Percentiles rank a stretch among this genome's conserved stretches.
These are phyloP conservation scores for Tetrastigma voinierianum DNA, from an alignment of 164 flowering plant species.

Conservation along the genomic window DNA sequence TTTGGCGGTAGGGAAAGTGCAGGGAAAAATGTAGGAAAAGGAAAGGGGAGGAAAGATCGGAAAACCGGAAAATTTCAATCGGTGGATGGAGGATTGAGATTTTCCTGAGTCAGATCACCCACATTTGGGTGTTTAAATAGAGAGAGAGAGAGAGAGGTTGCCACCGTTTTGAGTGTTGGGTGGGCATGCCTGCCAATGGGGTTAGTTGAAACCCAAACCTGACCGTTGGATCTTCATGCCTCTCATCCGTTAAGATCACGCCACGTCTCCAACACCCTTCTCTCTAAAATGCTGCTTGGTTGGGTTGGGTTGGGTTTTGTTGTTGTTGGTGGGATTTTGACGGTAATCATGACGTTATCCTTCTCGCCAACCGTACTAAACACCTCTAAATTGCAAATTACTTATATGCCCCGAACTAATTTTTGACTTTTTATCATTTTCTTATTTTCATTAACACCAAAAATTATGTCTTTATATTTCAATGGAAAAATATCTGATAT, in stretches of 20 bases:
- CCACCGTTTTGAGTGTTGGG: slow-evolving; percentile 11
- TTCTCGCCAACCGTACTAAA: background rate
- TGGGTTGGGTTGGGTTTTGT: slow-evolving; percentile 6
- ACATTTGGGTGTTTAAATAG: slow-evolving; percentile 23
- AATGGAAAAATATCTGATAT: too few relatives aligned
- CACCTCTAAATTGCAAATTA: background rate
- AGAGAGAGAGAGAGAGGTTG: too few relatives aligned
- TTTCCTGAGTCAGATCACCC: slow-evolving; percentile 23
- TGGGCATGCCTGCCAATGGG: slow-evolving; percentile 21
- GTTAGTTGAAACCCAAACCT: slow-evolving; percentile 29
- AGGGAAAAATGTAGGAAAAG: background rate
- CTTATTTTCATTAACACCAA: too few relatives aligned
- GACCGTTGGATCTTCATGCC: slow-evolving; percentile 31
- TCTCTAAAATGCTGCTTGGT: too few relatives aligned
- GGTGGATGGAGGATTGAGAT: slow-evolving; percentile 6
- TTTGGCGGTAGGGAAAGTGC: too few relatives aligned
- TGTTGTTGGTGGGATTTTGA: background rate
- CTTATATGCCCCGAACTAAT: background rate
- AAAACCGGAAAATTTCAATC: slow-evolving; percentile 14
- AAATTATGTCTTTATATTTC: too few relatives aligned
- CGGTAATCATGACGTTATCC: background rate
- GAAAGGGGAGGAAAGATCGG: background rate
- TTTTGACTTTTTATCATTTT: too few relatives aligned
- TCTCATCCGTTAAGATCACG: slow-evolving; percentile 10
- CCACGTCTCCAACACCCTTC: slow-evolving; percentile 19